Evolutionary conservation across 2,329 filamentous ascomycete genomes (phyloP), one percentile per base, ranked within the genome.

Genomic region (Aureobasidium mangrovei): DNA sequence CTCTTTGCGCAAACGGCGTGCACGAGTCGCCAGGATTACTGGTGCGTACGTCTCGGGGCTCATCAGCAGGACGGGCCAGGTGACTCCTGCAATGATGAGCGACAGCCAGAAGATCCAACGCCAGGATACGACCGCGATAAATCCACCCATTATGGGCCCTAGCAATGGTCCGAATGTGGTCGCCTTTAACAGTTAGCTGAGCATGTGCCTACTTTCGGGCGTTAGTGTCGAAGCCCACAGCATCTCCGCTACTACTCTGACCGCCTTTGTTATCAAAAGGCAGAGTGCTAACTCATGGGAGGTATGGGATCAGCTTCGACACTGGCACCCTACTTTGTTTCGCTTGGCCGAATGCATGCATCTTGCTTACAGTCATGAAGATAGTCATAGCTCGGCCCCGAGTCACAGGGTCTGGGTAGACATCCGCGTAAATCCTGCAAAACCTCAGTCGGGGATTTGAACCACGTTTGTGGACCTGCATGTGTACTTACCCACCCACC

Each of bases 31-130:
- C 36, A 76, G 61, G 18, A 77, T 67, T 0, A 72, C 61, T 0
- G 74, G 73, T 0, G 66, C 72, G 58, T 73, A 77, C 7, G 74
- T 76, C 60, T 77, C 74, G 2, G 73, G 84, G 55, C 88, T 74
- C 57, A 84, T 74, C n/a, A 81, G 55, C 10, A 87, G 69, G 1
- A 82, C 70, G 2, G 82, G 65, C 67, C 84, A 75, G 1, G 82
- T 83, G 0, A 69, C 68, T 28, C 78, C 84, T 2, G 85, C 85
- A 53, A 87, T 74, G 18, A 90, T 85, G 12, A 87, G 72, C 10
- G 74, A 83, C 27, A 88, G 76, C 79, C 84, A 87, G 63, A 86
- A 86, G 1, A 77, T 70, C 85, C 84, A 88, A 40, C 81, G 76
- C 85, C 84, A 88, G 28, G 77, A 78, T 28, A 85, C 75, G 1